A percentile compares a stretch with the other conserved stretches of the same genome.
Evolutionary conservation across 208 protist genomes (phyloP).

Genomic region (Crithidia fasciculata): DNA sequence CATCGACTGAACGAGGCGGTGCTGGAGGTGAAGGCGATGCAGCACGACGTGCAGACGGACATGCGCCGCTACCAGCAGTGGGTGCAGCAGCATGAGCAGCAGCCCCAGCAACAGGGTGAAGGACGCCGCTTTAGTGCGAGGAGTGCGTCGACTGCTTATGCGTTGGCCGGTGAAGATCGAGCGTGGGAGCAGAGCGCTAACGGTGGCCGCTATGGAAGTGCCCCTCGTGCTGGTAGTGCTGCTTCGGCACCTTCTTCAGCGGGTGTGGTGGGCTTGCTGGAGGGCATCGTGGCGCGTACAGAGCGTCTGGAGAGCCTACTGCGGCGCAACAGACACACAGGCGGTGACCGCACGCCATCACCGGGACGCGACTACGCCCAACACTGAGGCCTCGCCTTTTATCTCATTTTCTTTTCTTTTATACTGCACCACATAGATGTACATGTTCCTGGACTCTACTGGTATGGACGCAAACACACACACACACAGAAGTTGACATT

Average conservation of each 20-base stretch:
- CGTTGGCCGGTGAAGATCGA: background rate
- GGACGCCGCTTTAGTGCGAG: background rate
- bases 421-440: no score
- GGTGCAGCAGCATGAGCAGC: conserved; percentile 1
- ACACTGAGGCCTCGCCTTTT: background rate
- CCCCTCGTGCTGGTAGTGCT: background rate
- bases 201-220: background rate
- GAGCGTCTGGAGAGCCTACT: conserved; percentile 48
- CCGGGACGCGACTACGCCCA: background rate
- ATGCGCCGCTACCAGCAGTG: conserved; percentile 28
- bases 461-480: no score
- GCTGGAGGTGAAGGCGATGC: conserved; percentile 45
- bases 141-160: background rate
- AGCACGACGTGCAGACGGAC: conserved; percentile 40
- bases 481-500: no score
- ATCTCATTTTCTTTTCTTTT: background rate
- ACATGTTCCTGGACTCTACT: no score
- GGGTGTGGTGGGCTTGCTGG: conserved; percentile 35
- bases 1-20: conserved; percentile 62
- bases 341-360: background rate
- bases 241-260: background rate
- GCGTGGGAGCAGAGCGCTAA: background rate
- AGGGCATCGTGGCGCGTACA: conserved; percentile 44
- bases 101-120: background rate
- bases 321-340: background rate